These are phyloP conservation scores for Corniculantispora saksenae DNA, from an alignment of 2,329 filamentous ascomycete species.

Conservation along the genomic window DNA sequence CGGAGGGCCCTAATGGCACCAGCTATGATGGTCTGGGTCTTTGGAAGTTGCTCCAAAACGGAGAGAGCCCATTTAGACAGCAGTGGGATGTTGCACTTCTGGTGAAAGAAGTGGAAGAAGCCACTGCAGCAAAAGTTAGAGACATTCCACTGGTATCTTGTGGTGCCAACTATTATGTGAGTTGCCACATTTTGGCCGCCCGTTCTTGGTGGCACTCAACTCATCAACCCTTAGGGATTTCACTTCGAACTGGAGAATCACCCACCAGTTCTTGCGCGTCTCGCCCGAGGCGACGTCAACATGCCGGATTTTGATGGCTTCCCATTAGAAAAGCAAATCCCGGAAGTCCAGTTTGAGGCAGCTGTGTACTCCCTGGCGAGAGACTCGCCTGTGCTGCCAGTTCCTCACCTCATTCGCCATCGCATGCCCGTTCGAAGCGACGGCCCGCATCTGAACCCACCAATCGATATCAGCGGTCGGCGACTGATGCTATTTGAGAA, in stretches of 20 bases:
- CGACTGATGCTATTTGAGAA: background rate
- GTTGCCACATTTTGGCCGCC: too few relatives aligned
- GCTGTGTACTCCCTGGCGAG: background rate
- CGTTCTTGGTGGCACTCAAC: too few relatives aligned
- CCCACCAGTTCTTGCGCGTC: background rate
- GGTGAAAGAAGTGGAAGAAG: background rate
- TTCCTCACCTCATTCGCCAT: background rate
- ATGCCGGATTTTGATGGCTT: constrained; percentile 1
- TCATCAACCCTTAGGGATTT: too few relatives aligned
- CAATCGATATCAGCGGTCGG: background rate
- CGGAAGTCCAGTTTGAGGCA: background rate
- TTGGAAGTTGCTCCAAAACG: background rate
- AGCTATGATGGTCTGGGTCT: background rate
- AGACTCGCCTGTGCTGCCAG: background rate
- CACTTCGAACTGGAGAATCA: background rate
- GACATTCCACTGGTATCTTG: background rate
- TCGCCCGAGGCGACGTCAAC: constrained; percentile 6
- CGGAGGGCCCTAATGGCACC: background rate
- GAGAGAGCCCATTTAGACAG: background rate
- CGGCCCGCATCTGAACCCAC: background rate
- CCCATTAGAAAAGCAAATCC: background rate
- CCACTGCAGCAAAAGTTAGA: background rate
- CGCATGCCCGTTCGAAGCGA: background rate
- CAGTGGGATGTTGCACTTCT: constrained; percentile 1
- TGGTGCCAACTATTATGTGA: constrained; percentile 1